Evolutionary conservation across 169 alveolate species (phyloP), one percentile per base, ranked within the genome.

Genomic region (Plasmodium berghei): DNA sequence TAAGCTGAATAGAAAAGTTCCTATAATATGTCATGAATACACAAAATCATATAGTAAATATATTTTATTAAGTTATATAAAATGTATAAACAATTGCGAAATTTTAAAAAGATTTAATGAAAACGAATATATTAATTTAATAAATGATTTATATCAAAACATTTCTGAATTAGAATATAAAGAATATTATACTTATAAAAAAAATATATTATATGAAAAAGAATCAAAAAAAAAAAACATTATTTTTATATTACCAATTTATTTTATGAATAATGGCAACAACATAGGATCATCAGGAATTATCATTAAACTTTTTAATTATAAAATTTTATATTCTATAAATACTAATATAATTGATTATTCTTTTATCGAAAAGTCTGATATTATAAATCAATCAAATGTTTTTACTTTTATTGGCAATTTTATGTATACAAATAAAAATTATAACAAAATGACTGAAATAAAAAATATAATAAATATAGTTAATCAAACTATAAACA

Each of bases 251-350:
- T 52, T 83, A 16, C 90, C 90, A 22, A 10, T 83, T 26, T 66
- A 83, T 83, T 83, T 83, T 10, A 34, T 83, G 42, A 83, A 83
- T 26, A 83, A 83, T 67, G 90, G 90, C 26, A 83, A 83, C 59
- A 67, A 83, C 20, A 83, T 83, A 67, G 90, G 90, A 14, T 83
- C 90, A 2, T 83, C 90, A 16, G 90, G 73, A 0, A 61, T 83
- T 24, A 56, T 83, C 18, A 54, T 83, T 28, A 83, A 83, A 83
- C 28, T 83, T 9, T 62, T 61, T 45, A 83, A 83, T 14, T 55
- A 59, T 10, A 83, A 83, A 83, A 83, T 83, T 18, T 55, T 83
- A 59, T 83, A 83, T 48, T 83, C 90, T 4, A 61, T 83, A 48
- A 83, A 83, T 83, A 52, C 18, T 28, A 69, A 83, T 46, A 20